Percentiles rank a stretch among this genome's conserved stretches.
Evolutionary conservation across 352 stramenopile genomes (phyloP).

Genomic region (Phytopythium kandeliae): DNA sequence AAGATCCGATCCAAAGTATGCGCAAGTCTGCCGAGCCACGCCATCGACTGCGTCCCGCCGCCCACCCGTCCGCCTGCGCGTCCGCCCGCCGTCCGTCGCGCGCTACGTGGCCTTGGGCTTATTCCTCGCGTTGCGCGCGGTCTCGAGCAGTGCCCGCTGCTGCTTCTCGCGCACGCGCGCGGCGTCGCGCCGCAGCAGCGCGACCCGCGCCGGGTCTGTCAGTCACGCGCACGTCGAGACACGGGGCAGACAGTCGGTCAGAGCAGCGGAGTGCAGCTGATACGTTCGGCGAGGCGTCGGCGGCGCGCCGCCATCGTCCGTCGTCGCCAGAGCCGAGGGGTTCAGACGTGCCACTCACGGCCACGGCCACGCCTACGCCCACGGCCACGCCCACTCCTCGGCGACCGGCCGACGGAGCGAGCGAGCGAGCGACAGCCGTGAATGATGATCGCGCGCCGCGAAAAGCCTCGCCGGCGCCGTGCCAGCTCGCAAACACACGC

Average conservation of each 20-base stretch:
- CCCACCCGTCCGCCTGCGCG: too few species aligned
- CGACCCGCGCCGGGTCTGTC: slow-evolving; percentile 48
- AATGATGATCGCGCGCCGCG: slow-evolving; percentile 3
- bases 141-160: slow-evolving; percentile 30
- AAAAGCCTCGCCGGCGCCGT: not conserved
- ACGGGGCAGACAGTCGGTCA: slow-evolving; percentile 1
- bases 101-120: slow-evolving; percentile 26
- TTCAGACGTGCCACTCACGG: not conserved
- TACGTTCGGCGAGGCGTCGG: too few species aligned
- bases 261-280: slow-evolving; percentile 5
- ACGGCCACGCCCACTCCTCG: not conserved
- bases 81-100: not conserved
- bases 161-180: slow-evolving; percentile 49
- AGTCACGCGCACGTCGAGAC: not conserved
- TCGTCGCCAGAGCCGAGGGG: not conserved
- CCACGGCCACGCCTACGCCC: not conserved
- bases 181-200: slow-evolving; percentile 47
- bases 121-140: not conserved
- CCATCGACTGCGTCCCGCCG: too few species aligned
- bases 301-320: too few species aligned
- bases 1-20: not conserved
- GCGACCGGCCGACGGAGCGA: not conserved
- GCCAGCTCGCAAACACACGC: too few species aligned
- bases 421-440: not conserved
- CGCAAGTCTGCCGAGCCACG: too few species aligned